Base-by-base conservation (phyloP, 306 rosid species). In the Inga laurina region DNA sequence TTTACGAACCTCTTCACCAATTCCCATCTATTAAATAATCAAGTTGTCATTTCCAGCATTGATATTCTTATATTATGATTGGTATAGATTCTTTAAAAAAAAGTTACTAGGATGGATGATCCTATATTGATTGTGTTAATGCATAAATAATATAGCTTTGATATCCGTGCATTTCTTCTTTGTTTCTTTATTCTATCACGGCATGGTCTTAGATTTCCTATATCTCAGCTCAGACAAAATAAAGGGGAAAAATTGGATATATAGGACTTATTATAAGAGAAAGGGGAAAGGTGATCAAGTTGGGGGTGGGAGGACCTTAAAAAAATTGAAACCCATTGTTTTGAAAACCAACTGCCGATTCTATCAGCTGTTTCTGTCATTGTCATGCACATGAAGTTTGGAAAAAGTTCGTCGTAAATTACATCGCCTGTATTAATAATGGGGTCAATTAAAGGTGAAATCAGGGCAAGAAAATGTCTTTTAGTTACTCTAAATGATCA, bases 391-490 rank as follows among this genome's bases (percentile, higher is more conserved):
- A 57, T 46, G 61, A 39, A 68, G 75, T 46, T 19, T 7, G 80
- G 80, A 73, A 57, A 70, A 77, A 70, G 51, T 73, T 48, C 14
- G 83, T 72, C 79, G 44, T 24, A 27, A 80, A 76, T 44, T 45
- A 45, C 8, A 16, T 37, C 19, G 48, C 5, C 24, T 35, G 46
- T 27, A 72, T 79, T 66, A 34, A 32, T 66, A 34, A 32, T 27
- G 83, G 74, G 76, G 72, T 76, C 76, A 65, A 73, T 57, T 21
- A 73, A 79, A 79, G 48, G 34, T 84, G 62, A 66, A 79, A 73
- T 14, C 18, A 49, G 18, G 79, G 79, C 13, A 69, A 69, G 30
- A 69, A 18, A 37, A 39, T 69, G 74, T 69, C 45, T 21, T 69
- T 11, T 62, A 24, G 68, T 37, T 1, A 39, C 74, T 70, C 65